Evolutionary conservation across 1,284 basidiomycete genomes (phyloP).

Genomic region (Cystobasidium pallidum): DNA sequence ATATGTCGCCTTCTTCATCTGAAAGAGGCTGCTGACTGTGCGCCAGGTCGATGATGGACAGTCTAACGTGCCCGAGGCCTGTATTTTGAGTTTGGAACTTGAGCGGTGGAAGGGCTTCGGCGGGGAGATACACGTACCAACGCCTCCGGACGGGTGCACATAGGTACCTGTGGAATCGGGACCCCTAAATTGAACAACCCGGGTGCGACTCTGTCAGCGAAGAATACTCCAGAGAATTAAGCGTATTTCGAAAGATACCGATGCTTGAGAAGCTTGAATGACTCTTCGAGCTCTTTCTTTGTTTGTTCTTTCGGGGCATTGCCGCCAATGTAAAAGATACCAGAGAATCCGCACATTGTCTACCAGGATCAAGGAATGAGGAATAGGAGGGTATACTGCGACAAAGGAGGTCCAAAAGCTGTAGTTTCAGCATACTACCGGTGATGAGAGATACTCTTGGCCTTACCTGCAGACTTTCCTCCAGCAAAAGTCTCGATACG

Average conservation of each 20-base stretch:
- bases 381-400: background rate
- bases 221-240: too few species aligned
- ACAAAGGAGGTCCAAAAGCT: too few species aligned
- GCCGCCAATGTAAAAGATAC: constrained; percentile 24
- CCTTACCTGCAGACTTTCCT: too few species aligned
- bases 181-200: constrained; percentile 9
- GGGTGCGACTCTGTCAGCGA: background rate
- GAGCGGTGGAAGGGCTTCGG: too few species aligned
- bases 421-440: too few species aligned
- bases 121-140: constrained; percentile 11
- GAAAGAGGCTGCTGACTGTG: constrained; percentile 58
- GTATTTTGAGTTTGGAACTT: background rate
- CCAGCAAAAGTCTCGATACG: background rate
- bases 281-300: constrained; percentile 32
- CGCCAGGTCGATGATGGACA: constrained; percentile 53
- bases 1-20: constrained; percentile 56
- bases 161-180: constrained; percentile 38
- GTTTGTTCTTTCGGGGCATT: constrained; percentile 28
- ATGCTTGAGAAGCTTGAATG: constrained; percentile 29
- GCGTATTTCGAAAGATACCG: constrained; percentile 5
- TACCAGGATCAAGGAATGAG: background rate
- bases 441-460: too few species aligned
- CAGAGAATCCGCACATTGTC: constrained; percentile 41
- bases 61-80: constrained; percentile 51
- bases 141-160: constrained; percentile 27